A percentile compares a stretch with the other conserved stretches of the same genome.
Conservation (phyloP, 192 early-diverging fungal species). For the Neocallimastix lanati region DNA sequence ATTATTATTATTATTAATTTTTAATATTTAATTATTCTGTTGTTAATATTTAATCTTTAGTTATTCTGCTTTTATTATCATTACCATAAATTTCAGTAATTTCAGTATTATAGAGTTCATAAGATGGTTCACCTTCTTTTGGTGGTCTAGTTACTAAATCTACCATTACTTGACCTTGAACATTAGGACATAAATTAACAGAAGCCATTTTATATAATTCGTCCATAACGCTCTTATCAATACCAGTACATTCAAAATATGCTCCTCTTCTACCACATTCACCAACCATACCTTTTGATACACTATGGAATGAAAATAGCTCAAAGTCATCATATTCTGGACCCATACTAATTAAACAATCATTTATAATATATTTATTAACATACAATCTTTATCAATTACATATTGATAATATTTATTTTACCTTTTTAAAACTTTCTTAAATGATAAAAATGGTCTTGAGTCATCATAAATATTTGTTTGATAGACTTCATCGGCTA, state of each 20-base stretch:
- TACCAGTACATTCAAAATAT: constrained; percentile 84
- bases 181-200: constrained; percentile 83
- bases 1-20: too few relatives aligned
- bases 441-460: constrained; percentile 89
- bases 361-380: too few relatives aligned
- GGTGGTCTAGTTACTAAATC: constrained; percentile 88
- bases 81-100: constrained; percentile 45
- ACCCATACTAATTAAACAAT: constrained; percentile 59
- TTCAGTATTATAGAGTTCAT: constrained; percentile 53
- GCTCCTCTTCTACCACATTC: constrained; percentile 92
- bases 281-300: constrained; percentile 95
- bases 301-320: constrained; percentile 87
- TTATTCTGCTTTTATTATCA: too few relatives aligned
- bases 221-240: constrained; percentile 56
- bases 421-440: constrained; percentile 63
- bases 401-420: not conserved
- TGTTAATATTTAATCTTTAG: too few relatives aligned
- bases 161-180: constrained; percentile 85
- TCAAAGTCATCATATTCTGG: constrained; percentile 51
- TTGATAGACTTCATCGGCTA: constrained; percentile 98
- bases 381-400: too few relatives aligned
- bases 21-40: too few relatives aligned
- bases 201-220: constrained; percentile 89
- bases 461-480: constrained; percentile 70
- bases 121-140: constrained; percentile 55